phyloP scores from a whole-genome alignment of 805 yeast genomes.

The Tetrapisispora arboricola region DNA sequence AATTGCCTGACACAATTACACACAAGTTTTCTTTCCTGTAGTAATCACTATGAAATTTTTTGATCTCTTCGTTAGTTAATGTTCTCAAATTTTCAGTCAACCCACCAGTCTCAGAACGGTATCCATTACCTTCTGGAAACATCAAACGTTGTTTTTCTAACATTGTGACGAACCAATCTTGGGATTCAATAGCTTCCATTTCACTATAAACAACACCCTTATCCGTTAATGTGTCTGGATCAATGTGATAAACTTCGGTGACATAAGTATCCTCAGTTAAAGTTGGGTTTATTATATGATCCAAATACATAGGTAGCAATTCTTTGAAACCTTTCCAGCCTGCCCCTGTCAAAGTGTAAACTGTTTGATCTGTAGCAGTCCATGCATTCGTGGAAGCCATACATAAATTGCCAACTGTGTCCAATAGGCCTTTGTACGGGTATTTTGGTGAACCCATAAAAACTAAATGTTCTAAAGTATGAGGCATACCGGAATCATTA shows the following conservation, averaged over 20 bases:
- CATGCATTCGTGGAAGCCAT: constrained; percentile 90
- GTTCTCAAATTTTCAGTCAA: constrained; percentile 63
- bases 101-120: constrained; percentile 92
- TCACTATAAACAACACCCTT: constrained; percentile 96
- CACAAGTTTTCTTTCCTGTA: constrained; percentile 82
- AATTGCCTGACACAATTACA: constrained; percentile 74
- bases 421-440: constrained; percentile 88
- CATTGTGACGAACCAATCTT: constrained; percentile 56
- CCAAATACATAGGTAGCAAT: constrained; percentile 79
- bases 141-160: constrained; percentile 50
- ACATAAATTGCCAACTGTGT: constrained; percentile 72
- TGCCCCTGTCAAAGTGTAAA: constrained; percentile 81
- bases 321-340: constrained; percentile 92
- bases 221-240: constrained; percentile 71
- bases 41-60: constrained; percentile 56
- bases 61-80: constrained; percentile 63
- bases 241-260: constrained; percentile 92
- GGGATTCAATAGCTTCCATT: constrained; percentile 88
- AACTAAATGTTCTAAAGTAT: constrained; percentile 85
- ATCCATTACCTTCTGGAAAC: constrained; percentile 57
- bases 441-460: constrained; percentile 88
- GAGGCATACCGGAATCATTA: constrained; percentile 88
- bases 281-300: constrained; percentile 77
- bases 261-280: constrained; percentile 81
- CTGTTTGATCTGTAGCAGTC: constrained; percentile 95